These are phyloP conservation scores for Amanita fuliginea DNA, from an alignment of 768 basidiomycete species.

Conservation along the genomic window DNA sequence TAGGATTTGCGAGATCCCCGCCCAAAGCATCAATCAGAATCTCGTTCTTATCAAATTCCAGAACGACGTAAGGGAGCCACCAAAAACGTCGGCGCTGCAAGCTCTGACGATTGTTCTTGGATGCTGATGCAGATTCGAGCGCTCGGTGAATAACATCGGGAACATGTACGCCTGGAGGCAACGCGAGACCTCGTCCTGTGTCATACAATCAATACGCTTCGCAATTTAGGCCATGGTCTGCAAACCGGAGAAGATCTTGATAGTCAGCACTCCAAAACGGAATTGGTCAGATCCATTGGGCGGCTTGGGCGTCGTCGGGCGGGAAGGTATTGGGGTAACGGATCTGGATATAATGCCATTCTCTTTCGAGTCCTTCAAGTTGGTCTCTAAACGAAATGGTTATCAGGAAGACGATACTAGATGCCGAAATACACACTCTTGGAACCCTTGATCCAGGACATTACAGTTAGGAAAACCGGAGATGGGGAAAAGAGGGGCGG, in stretches of 20 bases:
- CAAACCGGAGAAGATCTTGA: slow-evolving; percentile 88
- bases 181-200: slow-evolving; percentile 66
- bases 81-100: slow-evolving; percentile 88
- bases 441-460: slow-evolving; percentile 6
- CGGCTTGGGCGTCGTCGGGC: slow-evolving; percentile 68
- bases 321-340: slow-evolving; percentile 70
- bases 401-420: neutral
- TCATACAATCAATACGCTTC: neutral
- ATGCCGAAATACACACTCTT: slow-evolving; percentile 1
- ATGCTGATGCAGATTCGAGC: slow-evolving; percentile 43
- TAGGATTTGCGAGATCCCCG: slow-evolving; percentile 81
- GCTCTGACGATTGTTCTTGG: slow-evolving; percentile 71
- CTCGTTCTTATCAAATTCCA: slow-evolving; percentile 98
- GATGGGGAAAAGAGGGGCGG: neutral
- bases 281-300: slow-evolving; percentile 49
- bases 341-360: slow-evolving; percentile 67
- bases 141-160: slow-evolving; percentile 83
- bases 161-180: slow-evolving; percentile 67
- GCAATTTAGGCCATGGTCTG: slow-evolving; percentile 8
- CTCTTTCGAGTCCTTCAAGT: slow-evolving; percentile 46
- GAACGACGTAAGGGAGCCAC: slow-evolving; percentile 96
- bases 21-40: slow-evolving; percentile 92
- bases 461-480: neutral
- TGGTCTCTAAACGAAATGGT: slow-evolving; percentile 34
- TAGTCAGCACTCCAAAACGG: slow-evolving; percentile 86